Evolutionary conservation across 2,329 filamentous ascomycete species (phyloP).

Genomic region (Ceratocystis ficicola): DNA sequence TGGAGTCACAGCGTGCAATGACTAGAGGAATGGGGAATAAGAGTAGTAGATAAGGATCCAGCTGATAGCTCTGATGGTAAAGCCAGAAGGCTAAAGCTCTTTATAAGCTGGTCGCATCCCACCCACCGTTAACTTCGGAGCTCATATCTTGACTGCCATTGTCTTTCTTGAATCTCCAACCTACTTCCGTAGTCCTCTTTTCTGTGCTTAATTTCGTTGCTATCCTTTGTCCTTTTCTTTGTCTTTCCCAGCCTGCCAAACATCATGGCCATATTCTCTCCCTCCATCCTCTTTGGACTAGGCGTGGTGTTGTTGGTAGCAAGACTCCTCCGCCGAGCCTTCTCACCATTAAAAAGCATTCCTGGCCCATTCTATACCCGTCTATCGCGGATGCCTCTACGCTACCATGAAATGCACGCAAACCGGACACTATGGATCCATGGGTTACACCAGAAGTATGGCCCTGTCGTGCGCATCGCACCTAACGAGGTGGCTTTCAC

Average conservation of each 20-base stretch:
- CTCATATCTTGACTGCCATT: background rate
- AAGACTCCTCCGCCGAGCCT: slow-evolving; percentile 27
- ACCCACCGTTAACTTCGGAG: background rate
- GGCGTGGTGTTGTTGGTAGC: slow-evolving; percentile 25
- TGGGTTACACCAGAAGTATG: slow-evolving; percentile 43
- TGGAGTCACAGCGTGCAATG: background rate
- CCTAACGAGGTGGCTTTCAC: slow-evolving; percentile 50
- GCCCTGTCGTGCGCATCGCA: slow-evolving; percentile 45
- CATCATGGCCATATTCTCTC: slow-evolving; percentile 25
- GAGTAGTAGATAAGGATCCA: background rate
- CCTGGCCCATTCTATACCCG: slow-evolving; percentile 40
- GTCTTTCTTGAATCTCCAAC: slow-evolving; percentile 1
- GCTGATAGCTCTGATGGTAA: slow-evolving; percentile 7
- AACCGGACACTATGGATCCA: slow-evolving; percentile 46
- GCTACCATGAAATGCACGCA: slow-evolving; percentile 45
- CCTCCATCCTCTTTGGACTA: slow-evolving; percentile 25
- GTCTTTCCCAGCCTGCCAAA: background rate
- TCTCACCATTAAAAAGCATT: slow-evolving; percentile 31
- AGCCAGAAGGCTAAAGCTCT: background rate
- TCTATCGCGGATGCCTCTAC: slow-evolving; percentile 40
- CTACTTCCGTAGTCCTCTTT: background rate
- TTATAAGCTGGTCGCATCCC: background rate
- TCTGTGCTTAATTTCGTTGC: background rate
- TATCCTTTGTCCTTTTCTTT: background rate
- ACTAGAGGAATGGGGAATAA: background rate